Percentiles rank a stretch among this genome's conserved stretches.
Conservation (phyloP, 805 yeast species). For the Wickerhamia fluorescens region DNA sequence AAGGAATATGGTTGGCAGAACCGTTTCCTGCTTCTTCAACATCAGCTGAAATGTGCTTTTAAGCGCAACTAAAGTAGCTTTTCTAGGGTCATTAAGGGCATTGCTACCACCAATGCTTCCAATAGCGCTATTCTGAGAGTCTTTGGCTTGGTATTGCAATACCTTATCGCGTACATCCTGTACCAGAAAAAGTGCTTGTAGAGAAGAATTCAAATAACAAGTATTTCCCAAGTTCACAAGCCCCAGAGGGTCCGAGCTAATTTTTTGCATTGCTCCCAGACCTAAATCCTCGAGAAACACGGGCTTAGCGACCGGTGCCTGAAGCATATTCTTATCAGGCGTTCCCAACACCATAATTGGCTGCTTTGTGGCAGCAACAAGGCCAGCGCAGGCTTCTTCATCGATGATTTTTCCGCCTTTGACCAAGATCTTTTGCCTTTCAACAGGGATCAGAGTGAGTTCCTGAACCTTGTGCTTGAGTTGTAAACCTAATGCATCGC, state of each 20-base stretch:
- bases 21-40: slow-evolving; percentile 37
- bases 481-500: slow-evolving; percentile 48
- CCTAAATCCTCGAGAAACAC: slow-evolving; percentile 68
- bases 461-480: slow-evolving; percentile 66
- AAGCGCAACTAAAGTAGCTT: slow-evolving; percentile 19
- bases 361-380: slow-evolving; percentile 58
- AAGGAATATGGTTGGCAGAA: slow-evolving; percentile 65
- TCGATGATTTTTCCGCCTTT: slow-evolving; percentile 85
- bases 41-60: slow-evolving; percentile 41
- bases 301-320: slow-evolving; percentile 45
- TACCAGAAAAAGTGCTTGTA: slow-evolving; percentile 47
- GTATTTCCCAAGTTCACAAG: slow-evolving; percentile 68
- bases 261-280: slow-evolving; percentile 32
- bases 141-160: slow-evolving; percentile 4
- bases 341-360: slow-evolving; percentile 88
- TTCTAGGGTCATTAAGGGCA: slow-evolving; percentile 8
- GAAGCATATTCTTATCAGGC: slow-evolving; percentile 57
- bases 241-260: slow-evolving; percentile 52
- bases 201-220: slow-evolving; percentile 66
- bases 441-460: slow-evolving; percentile 76
- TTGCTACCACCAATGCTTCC: too few species aligned
- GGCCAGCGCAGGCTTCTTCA: slow-evolving; percentile 45
- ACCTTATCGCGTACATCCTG: slow-evolving; percentile 33
- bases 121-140: neutral
- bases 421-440: slow-evolving; percentile 82